Evolutionary conservation across 2,329 filamentous ascomycete species (phyloP), one percentile per base, ranked within the genome.

Genomic region (Phialocephala subalpina): DNA sequence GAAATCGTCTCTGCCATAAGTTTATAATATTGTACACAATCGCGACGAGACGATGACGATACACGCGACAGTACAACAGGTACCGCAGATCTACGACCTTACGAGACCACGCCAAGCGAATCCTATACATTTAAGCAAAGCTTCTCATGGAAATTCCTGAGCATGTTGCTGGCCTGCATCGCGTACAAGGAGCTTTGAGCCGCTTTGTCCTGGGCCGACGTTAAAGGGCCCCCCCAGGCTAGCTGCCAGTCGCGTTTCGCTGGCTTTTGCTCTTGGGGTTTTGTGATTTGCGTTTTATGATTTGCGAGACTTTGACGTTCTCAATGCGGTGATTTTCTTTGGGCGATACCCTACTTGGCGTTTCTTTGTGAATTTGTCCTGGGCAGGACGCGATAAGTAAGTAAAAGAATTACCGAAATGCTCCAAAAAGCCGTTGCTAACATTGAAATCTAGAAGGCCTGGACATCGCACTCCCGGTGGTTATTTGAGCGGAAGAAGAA

Each of bases 381-480:
- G 76, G 78, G 79, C 74, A 81, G 66, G 79, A 80, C 79, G 66
- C 68, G n/a, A n/a, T 73, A 80, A 80, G 80, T 66, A 49, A 49
- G 45, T 49, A 33, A 33, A 33, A 33, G 29, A 33, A 33, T n/a
- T 5, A 33, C 9, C 29, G 29, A 33, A 5, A 33, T 33, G 4
- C 29, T 33, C 9, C 29, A 33, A 33, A 33, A 33, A 9, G 4
- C 29, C 29, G 9, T 5, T 42, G 4, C 38, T 42, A 42, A 42
- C 38, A 6, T 4, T 42, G 45, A 1, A 11, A 11, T 22, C 14
- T n/a, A 49, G 45, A 49, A 49, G 45, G 45, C 45, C 45, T 25
- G 20, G 20, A 25, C 11, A 20, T 49, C n/a, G 49, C 27, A 29
- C 27, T 33, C 49, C 49, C 27, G 27, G 25, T 25, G 12, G 25